Evolutionary conservation across 805 yeast genomes (phyloP).

Genomic region (Candida dajiaensis): DNA sequence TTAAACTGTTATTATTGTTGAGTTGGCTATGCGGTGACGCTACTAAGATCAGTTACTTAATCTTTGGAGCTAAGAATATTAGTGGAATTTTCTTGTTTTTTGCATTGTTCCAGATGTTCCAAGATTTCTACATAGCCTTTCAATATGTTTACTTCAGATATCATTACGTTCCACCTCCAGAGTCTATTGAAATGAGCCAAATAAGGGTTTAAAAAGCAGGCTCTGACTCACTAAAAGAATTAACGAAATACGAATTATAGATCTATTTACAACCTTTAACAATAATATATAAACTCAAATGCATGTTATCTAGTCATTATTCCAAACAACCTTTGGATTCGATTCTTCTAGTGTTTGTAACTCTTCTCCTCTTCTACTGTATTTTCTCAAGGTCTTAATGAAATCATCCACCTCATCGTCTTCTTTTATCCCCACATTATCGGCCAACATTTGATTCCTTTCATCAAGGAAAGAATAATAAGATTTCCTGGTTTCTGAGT

Average conservation of each 20-base stretch:
- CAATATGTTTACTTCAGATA: conserved; percentile 64
- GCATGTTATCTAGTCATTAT: conserved; percentile 11
- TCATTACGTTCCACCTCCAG: conserved; percentile 18
- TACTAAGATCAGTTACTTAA: conserved; percentile 64
- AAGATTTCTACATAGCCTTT: conserved; percentile 67
- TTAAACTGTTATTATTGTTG: conserved; percentile 64
- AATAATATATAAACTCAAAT: background rate
- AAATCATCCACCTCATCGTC: conserved; percentile 17
- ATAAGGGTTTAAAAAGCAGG: conserved; percentile 3
- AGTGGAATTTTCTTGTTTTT: conserved; percentile 61
- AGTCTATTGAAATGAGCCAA: conserved; percentile 8
- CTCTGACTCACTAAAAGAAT: background rate
- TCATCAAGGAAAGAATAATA: conserved; percentile 22
- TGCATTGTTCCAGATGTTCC: conserved; percentile 70
- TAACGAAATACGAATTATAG: background rate
- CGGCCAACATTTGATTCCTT: conserved; percentile 21
- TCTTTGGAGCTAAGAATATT: conserved; percentile 71
- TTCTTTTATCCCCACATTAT: conserved; percentile 16
- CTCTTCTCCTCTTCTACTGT: conserved; percentile 25
- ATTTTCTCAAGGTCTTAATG: conserved; percentile 22
- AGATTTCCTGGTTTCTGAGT: conserved; percentile 10
- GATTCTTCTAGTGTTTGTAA: background rate
- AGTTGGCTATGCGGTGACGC: conserved; percentile 91
- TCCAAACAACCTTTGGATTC: conserved; percentile 15
- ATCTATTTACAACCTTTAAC: background rate